Evolutionary conservation across 352 stramenopile species (phyloP).

Genomic region (Pythium aquatile): DNA sequence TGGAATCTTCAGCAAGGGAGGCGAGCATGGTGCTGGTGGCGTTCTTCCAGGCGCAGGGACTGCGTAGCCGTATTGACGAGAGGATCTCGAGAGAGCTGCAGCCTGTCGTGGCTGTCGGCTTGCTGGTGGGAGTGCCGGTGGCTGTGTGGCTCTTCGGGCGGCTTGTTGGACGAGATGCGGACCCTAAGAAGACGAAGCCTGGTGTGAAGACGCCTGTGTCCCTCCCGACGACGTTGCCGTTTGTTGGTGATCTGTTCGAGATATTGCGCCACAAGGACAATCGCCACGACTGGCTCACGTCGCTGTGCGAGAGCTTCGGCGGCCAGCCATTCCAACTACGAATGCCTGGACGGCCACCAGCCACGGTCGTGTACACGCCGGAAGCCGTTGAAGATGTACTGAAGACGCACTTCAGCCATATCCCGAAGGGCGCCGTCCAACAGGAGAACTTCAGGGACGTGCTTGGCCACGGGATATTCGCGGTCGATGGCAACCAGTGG

Average conservation of each 20-base stretch:
- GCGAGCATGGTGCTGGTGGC: neutral
- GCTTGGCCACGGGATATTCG: constrained; percentile 64
- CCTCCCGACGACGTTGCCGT: constrained; percentile 1
- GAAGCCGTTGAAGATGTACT: constrained; percentile 47
- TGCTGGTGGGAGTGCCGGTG: neutral
- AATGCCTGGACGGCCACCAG: neutral
- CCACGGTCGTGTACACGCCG: constrained; percentile 38
- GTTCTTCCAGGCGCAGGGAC: constrained; percentile 4
- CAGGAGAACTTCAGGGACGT: constrained; percentile 43
- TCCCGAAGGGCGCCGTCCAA: constrained; percentile 47
- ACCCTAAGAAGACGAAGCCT: neutral
- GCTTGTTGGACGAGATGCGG: neutral
- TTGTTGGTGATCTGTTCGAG: neutral
- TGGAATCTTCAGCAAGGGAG: neutral
- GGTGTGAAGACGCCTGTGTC: neutral
- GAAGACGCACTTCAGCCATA: constrained; percentile 60
- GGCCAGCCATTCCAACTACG: neutral
- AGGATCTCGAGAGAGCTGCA: constrained; percentile 1
- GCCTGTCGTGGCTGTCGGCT: neutral
- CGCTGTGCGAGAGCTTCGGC: neutral
- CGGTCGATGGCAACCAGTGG: constrained; percentile 44
- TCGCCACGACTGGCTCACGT: neutral
- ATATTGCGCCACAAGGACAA: neutral
- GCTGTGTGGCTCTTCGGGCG: constrained; percentile 5
- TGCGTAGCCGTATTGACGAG: constrained; percentile 1